Evolutionary conservation across 2,329 filamentous ascomycete species (phyloP), one percentile per base, ranked within the genome.

Genomic region (Apiospora malaysiana): DNA sequence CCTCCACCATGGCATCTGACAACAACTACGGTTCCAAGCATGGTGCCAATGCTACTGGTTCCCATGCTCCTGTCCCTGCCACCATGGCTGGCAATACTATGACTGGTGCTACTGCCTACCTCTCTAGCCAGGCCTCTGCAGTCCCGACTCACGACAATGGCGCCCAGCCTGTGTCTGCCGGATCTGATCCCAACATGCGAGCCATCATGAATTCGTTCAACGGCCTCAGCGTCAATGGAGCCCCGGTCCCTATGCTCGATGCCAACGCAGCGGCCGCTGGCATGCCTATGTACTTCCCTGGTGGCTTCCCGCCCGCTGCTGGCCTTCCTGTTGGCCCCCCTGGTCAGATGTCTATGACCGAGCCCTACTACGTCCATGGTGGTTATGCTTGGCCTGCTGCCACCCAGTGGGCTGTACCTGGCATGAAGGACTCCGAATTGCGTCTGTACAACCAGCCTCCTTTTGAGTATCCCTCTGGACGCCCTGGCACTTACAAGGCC

Each of bases 401-500:
- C 66, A 70, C 70, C 27, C 59, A 66, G 43, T 27, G 25, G 9
- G 6, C 21, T 56, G 16, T 47, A 16, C 59, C 56, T 12, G 43
- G 65, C 43, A 66, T 66, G 46, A 63, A 32, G 2, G 37, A 63
- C 21, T 47, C 37, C 47, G 59, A 51, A 67, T 68, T 68, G 69
- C 66, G 56, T 40, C 32, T 63, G 56, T 63, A 40, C 27, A 63
- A 40, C 32, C 56, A 40, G 8, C 3, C 56, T 40, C 56, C 56
- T 32, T 23, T 63, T 9, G 66, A 67, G 8, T 67, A 77, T 69
- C 71, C 74, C 68, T 42, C 74, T 32, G 73, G 56, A n/a, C 56
- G 56, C 77, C 78, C 76, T 71, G 74, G 75, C 73, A 76, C 79
- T 74, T 77, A 70, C 79, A 79, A 5, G 82, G 82, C 72, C 77